Evolutionary conservation across 345 rosid genomes (phyloP), one percentile per base, ranked within the genome.

Genomic region (Lumnitzera littorea): DNA sequence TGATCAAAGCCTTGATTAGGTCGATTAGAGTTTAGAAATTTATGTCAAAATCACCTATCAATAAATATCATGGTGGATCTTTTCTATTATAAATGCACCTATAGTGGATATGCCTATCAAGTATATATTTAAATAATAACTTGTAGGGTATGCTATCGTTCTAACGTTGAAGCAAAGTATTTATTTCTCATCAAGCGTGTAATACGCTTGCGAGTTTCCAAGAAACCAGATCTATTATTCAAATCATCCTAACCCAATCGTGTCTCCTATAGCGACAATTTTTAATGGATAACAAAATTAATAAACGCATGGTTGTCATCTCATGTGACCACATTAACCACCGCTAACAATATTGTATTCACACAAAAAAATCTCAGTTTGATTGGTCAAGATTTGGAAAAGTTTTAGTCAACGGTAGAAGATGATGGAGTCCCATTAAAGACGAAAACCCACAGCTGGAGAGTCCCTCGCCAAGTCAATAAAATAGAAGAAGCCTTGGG

Each of bases 381-480:
- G 58, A 72, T 68, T 56, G 56, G 74, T 72, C 73, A 68, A 74
- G 63, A 54, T 64, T 61, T 69, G 74, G 75, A 71, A 76, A 57
- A 70, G 48, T 54, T 62, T 48, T 51, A 56, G 76, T 78, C 80
- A 69, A 73, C 46, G 41, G 50, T 51, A 24, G 70, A 62, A 58
- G 67, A 70, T 66, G 71, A 41, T 29, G 60, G 60, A 46, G 24
- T 62, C 60, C 58, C 13, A 27, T 60, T 68, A 58, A 63, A 71
- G 56, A 53, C 24, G 54, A 70, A 20, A 62, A 56, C 27, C 48
- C 72, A 74, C 79, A 74, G 80, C 72, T 80, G 83, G 73, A 71
- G 62, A 65, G 81, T 80, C 80, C 46, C 65, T 51, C 47, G 66
- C 15, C 23, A 12, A 31, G 43, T 13, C 51, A 48, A 29, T 51